These are phyloP conservation scores for Solidago caesia DNA, from an alignment of 129 eudicot genomes.

Conservation along the genomic window DNA sequence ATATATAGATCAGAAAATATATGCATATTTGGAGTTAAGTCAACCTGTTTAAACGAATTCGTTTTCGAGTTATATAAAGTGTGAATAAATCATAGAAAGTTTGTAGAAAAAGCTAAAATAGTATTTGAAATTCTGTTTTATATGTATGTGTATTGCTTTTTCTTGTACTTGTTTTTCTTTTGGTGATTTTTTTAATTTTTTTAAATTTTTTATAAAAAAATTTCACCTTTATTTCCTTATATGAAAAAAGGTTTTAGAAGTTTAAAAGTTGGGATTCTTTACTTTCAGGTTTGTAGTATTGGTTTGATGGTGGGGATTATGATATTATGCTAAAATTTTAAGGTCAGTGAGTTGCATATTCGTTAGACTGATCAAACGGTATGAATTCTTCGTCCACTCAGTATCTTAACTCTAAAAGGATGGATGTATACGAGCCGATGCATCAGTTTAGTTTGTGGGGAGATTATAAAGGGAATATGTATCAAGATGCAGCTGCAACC, in stretches of 20 bases:
- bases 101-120: not conserved
- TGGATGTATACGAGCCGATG: conserved; percentile 82
- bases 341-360: conserved; percentile 29
- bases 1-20: not conserved
- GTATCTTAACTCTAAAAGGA: conserved; percentile 72
- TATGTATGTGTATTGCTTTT: not conserved
- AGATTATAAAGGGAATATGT: conserved; percentile 70
- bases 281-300: conserved; percentile 30
- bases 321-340: conserved; percentile 29
- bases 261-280: conserved; percentile 1
- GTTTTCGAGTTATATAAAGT: conserved; percentile 7
- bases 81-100: conserved; percentile 15
- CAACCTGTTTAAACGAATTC: not conserved
- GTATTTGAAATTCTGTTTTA: conserved; percentile 18
- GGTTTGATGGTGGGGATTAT: conserved; percentile 9
- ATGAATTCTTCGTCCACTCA: conserved; percentile 77
- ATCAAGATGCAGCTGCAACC: conserved; percentile 55
- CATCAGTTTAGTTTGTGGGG: conserved; percentile 89
- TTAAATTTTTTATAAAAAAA: too few relatives aligned
- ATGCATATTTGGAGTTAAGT: not conserved
- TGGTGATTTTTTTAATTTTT: not conserved
- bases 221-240: not conserved
- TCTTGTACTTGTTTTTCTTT: conserved; percentile 3
- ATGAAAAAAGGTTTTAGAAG: conserved; percentile 4
- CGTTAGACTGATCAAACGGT: conserved; percentile 30